Evolutionary conservation across 192 early-diverging fungal species (phyloP).

Genomic region (Podila clonocystis): DNA sequence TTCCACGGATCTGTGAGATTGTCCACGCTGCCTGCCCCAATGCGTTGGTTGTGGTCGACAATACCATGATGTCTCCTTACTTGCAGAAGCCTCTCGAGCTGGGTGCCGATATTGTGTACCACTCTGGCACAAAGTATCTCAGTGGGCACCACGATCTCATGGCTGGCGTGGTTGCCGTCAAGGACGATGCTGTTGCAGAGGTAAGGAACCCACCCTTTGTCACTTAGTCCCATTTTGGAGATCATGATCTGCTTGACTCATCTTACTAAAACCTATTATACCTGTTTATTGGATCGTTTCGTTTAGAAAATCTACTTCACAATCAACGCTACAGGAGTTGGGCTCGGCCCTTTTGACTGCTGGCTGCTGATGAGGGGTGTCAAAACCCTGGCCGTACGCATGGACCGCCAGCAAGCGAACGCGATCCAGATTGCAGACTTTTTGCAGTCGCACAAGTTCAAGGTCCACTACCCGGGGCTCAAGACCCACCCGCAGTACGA

Average conservation of each 20-base stretch:
- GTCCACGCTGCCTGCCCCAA: conserved; percentile 81
- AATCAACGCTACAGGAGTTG: conserved; percentile 95
- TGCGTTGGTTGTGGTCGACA: conserved; percentile 94
- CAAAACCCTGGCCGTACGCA: conserved; percentile 95
- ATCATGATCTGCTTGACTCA: conserved; percentile 11
- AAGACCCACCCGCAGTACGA: conserved; percentile 85
- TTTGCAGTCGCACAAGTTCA: conserved; percentile 83
- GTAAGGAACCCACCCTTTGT: conserved; percentile 53
- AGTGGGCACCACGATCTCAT: conserved; percentile 98
- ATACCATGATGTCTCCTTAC: conserved; percentile 99
- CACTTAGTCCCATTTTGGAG: background rate
- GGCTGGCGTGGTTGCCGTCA: conserved; percentile 94
- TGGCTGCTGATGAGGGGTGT: conserved; percentile 94
- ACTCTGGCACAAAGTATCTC: conserved; percentile 98
- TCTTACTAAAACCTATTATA: background rate
- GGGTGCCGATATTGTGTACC: conserved; percentile 94
- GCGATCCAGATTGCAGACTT: conserved; percentile 83
- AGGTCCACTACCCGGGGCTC: conserved; percentile 91
- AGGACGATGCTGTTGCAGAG: conserved; percentile 75
- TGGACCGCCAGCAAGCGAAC: conserved; percentile 93
- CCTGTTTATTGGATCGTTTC: background rate
- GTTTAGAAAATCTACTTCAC: conserved; percentile 84
- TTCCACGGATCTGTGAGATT: conserved; percentile 75
- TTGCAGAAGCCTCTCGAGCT: conserved; percentile 88
- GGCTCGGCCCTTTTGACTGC: conserved; percentile 90